These are phyloP conservation scores for Halophytophthora batemanensis DNA, from an alignment of 352 stramenopile species.

Conservation along the genomic window DNA sequence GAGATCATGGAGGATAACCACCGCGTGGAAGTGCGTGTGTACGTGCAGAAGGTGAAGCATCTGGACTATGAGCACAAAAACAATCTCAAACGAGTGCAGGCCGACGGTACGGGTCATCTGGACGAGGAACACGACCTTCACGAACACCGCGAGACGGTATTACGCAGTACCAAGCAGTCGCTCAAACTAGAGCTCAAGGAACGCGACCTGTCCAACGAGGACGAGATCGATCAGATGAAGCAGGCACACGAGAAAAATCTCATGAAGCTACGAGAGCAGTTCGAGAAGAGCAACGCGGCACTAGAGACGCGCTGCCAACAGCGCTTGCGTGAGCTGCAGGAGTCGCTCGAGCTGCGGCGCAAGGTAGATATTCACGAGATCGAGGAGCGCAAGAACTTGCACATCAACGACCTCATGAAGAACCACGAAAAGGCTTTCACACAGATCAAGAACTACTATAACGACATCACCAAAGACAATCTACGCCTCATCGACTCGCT, in stretches of 20 bases:
- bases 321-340: conserved; percentile 65
- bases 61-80: conserved; percentile 95
- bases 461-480: conserved; percentile 95
- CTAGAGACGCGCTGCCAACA: conserved; percentile 73
- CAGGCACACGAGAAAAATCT: conserved; percentile 92
- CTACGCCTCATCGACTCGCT: conserved; percentile 90
- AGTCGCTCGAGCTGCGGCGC: conserved; percentile 87
- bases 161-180: conserved; percentile 73
- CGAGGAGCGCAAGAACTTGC: conserved; percentile 93
- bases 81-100: conserved; percentile 85
- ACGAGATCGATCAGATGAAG: conserved; percentile 89
- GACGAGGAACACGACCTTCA: conserved; percentile 80
- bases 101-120: conserved; percentile 59
- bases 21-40: conserved; percentile 90
- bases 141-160: conserved; percentile 50
- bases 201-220: conserved; percentile 80
- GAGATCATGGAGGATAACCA: conserved; percentile 96
- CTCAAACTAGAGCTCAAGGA: conserved; percentile 84
- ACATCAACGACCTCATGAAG: conserved; percentile 95
- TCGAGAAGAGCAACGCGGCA: conserved; percentile 82
- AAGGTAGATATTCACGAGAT: conserved; percentile 94
- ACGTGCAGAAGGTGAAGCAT: conserved; percentile 95
- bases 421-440: conserved; percentile 92
- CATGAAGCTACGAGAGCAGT: conserved; percentile 88
- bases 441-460: conserved; percentile 96